A percentile compares a stretch with the other conserved stretches of the same genome.
Conservation (phyloP, 2,329 filamentous ascomycete genomes). For the Colletotrichum ledebouriae region DNA sequence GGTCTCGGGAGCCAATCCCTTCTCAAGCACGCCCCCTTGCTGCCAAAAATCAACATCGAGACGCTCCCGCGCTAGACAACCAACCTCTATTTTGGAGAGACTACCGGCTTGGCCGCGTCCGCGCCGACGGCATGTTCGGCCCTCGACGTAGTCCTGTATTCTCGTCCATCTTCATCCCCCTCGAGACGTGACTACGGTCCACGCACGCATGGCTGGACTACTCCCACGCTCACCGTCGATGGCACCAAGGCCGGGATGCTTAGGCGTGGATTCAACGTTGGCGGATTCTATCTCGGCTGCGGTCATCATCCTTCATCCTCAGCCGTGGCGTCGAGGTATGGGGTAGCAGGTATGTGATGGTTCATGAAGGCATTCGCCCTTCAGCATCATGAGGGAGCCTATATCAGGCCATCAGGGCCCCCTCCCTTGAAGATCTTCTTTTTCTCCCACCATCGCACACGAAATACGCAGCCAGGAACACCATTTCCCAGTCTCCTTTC, state of each 20-base stretch:
- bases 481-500: constrained; percentile 4
- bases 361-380: constrained; percentile 15
- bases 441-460: background rate
- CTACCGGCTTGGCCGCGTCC: constrained; percentile 32
- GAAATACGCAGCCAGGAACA: constrained; percentile 14
- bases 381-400: constrained; percentile 26
- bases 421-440: constrained; percentile 32
- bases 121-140: constrained; percentile 9
- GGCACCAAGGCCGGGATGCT: background rate
- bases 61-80: background rate
- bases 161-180: background rate
- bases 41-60: background rate
- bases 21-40: background rate
- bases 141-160: constrained; percentile 7
- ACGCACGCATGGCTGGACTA: background rate
- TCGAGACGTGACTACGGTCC: constrained; percentile 20
- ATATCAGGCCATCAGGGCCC: constrained; percentile 24
- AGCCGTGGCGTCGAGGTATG: background rate
- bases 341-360: constrained; percentile 21
- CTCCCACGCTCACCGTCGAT: constrained; percentile 2
- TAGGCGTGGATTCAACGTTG: constrained; percentile 2
- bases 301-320: background rate
- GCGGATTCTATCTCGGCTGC: constrained; percentile 26
- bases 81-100: constrained; percentile 31
- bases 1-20: constrained; percentile 21